Percentiles rank a stretch among this genome's conserved stretches.
Conservation (phyloP, 208 protist species). For the Wallacemonas rigidus region DNA sequence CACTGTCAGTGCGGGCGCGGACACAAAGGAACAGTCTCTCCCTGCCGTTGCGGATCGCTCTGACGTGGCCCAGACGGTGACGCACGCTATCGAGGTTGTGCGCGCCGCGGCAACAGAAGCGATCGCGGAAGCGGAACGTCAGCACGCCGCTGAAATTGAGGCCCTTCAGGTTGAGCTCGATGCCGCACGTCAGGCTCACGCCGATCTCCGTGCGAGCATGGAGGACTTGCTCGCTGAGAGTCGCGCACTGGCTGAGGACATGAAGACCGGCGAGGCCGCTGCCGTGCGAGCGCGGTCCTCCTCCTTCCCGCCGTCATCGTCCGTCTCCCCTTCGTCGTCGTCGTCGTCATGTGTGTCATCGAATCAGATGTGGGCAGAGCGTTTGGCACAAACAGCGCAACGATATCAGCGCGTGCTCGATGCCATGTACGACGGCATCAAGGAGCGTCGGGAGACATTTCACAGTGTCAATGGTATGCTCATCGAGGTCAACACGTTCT, state of each 20-base stretch:
- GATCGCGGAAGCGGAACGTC: neutral
- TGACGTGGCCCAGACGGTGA: neutral
- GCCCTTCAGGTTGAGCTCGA: slow-evolving; percentile 15
- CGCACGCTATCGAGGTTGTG: slow-evolving; percentile 27
- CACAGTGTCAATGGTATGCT: slow-evolving; percentile 37
- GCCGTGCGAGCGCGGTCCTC: too few species aligned
- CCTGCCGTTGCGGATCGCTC: too few species aligned
- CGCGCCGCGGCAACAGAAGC: slow-evolving; percentile 19
- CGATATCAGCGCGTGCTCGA: slow-evolving; percentile 40
- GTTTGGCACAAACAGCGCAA: slow-evolving; percentile 22
- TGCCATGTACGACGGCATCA: slow-evolving; percentile 31
- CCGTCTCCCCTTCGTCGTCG: too few species aligned
- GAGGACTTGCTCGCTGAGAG: slow-evolving; percentile 27
- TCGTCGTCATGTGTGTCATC: too few species aligned
- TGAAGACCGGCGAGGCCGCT: neutral
- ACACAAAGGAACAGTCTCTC: too few species aligned
- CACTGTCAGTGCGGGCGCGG: too few species aligned
- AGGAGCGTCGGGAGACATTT: slow-evolving; percentile 32
- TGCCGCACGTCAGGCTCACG: slow-evolving; percentile 20
- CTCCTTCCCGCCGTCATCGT: too few species aligned
- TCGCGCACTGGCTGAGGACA: slow-evolving; percentile 23
- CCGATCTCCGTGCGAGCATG: slow-evolving; percentile 29
- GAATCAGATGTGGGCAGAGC: slow-evolving; percentile 1
- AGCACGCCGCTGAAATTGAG: slow-evolving; percentile 9
- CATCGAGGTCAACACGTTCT: slow-evolving; percentile 40